These are phyloP conservation scores for Candida coquimbonensis DNA, from an alignment of 805 yeast genomes.

Conservation along the genomic window DNA sequence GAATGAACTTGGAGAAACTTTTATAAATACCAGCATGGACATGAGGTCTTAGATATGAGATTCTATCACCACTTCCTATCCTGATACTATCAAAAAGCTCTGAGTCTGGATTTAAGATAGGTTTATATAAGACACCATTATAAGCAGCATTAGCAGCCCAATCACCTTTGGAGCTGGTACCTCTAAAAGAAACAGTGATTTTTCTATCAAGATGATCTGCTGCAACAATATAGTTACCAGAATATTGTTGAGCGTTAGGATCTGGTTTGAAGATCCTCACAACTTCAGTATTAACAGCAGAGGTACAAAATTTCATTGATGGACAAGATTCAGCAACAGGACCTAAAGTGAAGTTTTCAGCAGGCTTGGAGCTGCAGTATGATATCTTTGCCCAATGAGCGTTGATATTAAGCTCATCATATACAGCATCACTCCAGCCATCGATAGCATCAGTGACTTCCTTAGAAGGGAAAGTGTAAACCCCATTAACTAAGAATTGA, in stretches of 20 bases:
- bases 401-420: slow-evolving; percentile 6
- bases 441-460: not conserved
- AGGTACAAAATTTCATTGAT: slow-evolving; percentile 5
- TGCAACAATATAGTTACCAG: slow-evolving; percentile 2
- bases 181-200: slow-evolving; percentile 2
- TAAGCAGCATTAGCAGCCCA: slow-evolving; percentile 3
- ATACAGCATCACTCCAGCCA: slow-evolving; percentile 6
- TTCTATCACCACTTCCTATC: not conserved
- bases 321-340: slow-evolving; percentile 12
- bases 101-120: not conserved
- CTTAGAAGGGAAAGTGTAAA: not conserved
- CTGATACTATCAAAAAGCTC: not conserved
- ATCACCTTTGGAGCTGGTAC: slow-evolving; percentile 3
- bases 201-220: not conserved
- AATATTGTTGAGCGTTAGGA: slow-evolving; percentile 3
- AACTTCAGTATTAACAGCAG: not conserved
- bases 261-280: not conserved
- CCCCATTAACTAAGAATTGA: not conserved
- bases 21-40: not conserved
- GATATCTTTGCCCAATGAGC: slow-evolving; percentile 17
- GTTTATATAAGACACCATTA: not conserved
- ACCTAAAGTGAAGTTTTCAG: slow-evolving; percentile 5
- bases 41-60: not conserved
- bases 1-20: not conserved
- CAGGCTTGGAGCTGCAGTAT: slow-evolving; percentile 12